Conservation (phyloP, 2,329 filamentous ascomycete genomes). For the Exophiala bonariae region DNA sequence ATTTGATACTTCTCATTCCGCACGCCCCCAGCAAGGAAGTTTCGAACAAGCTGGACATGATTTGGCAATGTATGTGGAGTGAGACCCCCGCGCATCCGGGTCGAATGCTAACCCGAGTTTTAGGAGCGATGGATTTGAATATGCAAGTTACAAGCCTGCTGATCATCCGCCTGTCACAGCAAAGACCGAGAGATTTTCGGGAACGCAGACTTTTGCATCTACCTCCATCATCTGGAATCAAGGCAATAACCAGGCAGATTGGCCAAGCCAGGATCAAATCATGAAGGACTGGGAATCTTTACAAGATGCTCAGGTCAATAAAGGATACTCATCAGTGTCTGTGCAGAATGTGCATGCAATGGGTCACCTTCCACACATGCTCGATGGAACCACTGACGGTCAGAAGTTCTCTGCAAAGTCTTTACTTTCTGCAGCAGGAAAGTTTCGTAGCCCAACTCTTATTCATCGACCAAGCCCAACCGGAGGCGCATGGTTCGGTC, state of each 20-base stretch:
- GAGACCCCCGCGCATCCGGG: no score
- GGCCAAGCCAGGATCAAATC: conserved; percentile 10
- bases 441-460: conserved; percentile 20
- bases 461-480: conserved; percentile 13
- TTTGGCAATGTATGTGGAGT: no score
- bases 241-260: conserved; percentile 12
- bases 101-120: no score
- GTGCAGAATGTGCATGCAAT: conserved; percentile 28
- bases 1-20: conserved; percentile 5
- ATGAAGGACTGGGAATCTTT: conserved; percentile 8
- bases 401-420: conserved; percentile 20
- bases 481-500: conserved; percentile 19
- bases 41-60: no score
- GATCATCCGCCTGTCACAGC: background rate
- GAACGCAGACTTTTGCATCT: background rate
- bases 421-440: conserved; percentile 23
- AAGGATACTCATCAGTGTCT: conserved; percentile 26
- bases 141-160: background rate
- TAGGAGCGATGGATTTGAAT: no score
- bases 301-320: conserved; percentile 20
- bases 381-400: conserved; percentile 23
- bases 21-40: background rate
- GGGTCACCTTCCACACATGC: conserved; percentile 26
- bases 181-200: background rate
- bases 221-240: background rate